Percentiles rank a stretch among this genome's conserved stretches.
Evolutionary conservation across 805 yeast genomes (phyloP).

Genomic region (Suhomyces pyralidae): DNA sequence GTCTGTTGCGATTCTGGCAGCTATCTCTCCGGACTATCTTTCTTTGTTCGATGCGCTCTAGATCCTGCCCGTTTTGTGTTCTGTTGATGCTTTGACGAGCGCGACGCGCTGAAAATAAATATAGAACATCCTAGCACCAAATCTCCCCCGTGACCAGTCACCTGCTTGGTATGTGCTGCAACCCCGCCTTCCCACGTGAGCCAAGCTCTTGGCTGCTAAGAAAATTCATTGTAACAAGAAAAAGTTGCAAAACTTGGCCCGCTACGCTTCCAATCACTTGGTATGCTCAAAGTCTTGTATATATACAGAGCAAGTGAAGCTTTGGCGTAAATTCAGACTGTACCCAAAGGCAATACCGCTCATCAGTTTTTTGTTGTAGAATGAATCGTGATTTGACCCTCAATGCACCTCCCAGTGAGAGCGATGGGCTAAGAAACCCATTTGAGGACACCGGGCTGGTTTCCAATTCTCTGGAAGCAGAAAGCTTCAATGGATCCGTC

Average conservation of each 20-base stretch:
- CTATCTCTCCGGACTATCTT: not conserved
- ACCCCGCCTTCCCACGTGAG: not conserved
- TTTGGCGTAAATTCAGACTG: too few species aligned
- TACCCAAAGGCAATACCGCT: too few species aligned
- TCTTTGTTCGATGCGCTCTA: not conserved
- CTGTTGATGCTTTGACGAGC: not conserved
- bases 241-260: not conserved
- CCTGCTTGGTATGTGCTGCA: too few species aligned
- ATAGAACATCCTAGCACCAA: too few species aligned
- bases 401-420: slow-evolving; percentile 14
- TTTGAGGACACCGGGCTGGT: not conserved
- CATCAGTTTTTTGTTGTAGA: too few species aligned
- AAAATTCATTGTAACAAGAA: slow-evolving; percentile 3
- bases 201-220: slow-evolving; percentile 1
- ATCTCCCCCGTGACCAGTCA: too few species aligned
- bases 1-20: too few species aligned
- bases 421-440: not conserved
- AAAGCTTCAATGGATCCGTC: not conserved
- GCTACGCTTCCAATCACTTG: not conserved
- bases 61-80: not conserved
- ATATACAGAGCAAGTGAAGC: not conserved
- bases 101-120: not conserved
- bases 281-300: not conserved
- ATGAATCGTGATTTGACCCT: slow-evolving; percentile 14
- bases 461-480: not conserved